Percentiles rank a stretch among this genome's conserved stretches.
These are phyloP conservation scores for Xylogone sp. DNA, from an alignment of 2,329 filamentous ascomycete species.

Conservation along the genomic window DNA sequence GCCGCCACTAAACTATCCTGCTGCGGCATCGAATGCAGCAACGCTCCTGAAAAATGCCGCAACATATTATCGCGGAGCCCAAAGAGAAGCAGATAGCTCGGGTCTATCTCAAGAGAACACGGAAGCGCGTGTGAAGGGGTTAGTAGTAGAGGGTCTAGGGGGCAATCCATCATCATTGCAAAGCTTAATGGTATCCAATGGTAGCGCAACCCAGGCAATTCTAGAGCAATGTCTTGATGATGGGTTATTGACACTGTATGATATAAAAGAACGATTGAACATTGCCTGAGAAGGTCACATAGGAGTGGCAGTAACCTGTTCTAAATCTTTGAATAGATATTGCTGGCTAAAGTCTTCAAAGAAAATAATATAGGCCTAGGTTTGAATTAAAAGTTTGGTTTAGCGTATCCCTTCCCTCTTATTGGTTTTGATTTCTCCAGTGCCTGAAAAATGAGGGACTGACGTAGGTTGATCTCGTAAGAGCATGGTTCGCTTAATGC, in stretches of 20 bases:
- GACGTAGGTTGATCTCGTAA: not conserved
- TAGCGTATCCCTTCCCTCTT: not conserved
- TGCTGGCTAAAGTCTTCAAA: too few relatives aligned
- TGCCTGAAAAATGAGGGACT: not conserved
- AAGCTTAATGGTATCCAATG: not conserved
- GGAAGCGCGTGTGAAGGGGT: not conserved
- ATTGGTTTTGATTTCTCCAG: not conserved
- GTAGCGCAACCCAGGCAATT: not conserved
- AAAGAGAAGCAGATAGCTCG: not conserved
- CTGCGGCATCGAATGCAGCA: conserved; percentile 38
- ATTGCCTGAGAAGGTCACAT: not conserved
- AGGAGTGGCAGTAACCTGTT: not conserved
- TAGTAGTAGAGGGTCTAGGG: not conserved
- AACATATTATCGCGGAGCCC: conserved; percentile 54
- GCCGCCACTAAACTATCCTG: conserved; percentile 35
- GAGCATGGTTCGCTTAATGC: not conserved
- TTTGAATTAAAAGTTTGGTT: too few relatives aligned
- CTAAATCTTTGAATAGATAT: too few relatives aligned
- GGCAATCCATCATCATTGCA: not conserved
- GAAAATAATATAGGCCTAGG: too few relatives aligned
- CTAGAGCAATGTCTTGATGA: not conserved
- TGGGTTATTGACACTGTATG: not conserved
- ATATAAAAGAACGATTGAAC: not conserved
- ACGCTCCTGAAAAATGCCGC: conserved; percentile 52
- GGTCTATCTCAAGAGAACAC: not conserved